Conservation (phyloP, 352 stramenopile genomes). For the Phytopythium montanum region DNA sequence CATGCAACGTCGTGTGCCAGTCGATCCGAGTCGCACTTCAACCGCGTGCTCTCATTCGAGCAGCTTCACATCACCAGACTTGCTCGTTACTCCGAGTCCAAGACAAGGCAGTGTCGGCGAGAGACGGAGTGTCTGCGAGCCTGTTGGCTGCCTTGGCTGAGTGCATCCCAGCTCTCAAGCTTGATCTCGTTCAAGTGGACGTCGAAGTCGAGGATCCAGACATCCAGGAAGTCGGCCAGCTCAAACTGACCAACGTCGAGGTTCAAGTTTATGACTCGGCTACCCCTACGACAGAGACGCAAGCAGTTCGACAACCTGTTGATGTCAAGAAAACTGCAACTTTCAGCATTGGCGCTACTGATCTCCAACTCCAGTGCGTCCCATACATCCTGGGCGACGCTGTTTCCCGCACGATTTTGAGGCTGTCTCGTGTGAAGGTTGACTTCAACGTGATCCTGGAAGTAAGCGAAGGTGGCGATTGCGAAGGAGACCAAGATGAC, state of each 20-base stretch:
- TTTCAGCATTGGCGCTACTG: background rate
- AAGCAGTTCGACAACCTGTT: background rate
- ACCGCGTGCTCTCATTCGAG: background rate
- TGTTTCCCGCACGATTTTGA: background rate
- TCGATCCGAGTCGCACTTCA: background rate
- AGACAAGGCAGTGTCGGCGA: background rate
- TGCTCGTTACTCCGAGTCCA: too few relatives aligned
- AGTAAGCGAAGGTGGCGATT: background rate
- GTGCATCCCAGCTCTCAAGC: background rate
- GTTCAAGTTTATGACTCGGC: background rate
- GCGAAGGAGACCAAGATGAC: conserved; percentile 7
- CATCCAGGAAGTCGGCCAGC: background rate
- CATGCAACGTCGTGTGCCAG: background rate
- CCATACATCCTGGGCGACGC: background rate
- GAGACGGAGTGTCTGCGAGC: background rate
- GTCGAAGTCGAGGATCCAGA: background rate
- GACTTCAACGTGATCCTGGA: background rate
- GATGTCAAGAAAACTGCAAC: background rate
- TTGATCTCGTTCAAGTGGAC: background rate
- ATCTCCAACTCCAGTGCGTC: background rate
- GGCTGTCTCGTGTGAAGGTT: background rate
- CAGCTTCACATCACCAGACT: background rate
- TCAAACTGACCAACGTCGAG: background rate
- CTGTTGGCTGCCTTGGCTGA: background rate
- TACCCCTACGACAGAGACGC: background rate